Evolutionary conservation across 2,329 filamentous ascomycete species (phyloP).

Genomic region (Trichoderma endophyticum): DNA sequence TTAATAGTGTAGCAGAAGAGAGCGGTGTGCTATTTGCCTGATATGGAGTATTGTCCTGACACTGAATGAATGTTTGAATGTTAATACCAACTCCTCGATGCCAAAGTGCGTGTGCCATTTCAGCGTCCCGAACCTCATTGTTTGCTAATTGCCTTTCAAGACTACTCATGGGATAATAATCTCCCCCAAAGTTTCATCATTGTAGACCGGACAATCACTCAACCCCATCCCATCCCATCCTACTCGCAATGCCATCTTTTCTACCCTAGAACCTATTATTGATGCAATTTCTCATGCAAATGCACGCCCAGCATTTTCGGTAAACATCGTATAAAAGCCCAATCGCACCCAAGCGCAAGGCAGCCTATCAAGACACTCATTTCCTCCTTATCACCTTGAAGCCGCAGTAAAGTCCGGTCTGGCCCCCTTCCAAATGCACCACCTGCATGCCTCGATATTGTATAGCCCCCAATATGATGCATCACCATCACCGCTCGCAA

Average conservation of each 20-base stretch:
- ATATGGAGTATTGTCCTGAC: not conserved
- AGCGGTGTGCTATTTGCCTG: not conserved
- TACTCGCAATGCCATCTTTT: not conserved
- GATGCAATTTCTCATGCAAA: not conserved
- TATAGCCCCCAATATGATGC: not conserved
- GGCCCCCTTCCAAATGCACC: not conserved
- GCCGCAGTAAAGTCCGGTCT: not conserved
- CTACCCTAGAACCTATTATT: not conserved
- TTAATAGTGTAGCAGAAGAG: not conserved
- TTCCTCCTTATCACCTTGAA: not conserved
- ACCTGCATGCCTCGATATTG: not conserved
- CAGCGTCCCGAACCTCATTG: fast-evolving
- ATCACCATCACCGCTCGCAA: not conserved
- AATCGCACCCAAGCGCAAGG: not conserved
- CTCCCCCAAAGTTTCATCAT: not conserved
- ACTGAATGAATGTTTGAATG: not conserved
- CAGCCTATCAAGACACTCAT: not conserved
- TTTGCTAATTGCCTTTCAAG: not conserved
- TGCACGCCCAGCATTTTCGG: not conserved
- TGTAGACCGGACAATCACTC: not conserved
- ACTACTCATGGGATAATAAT: not conserved
- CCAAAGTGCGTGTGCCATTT: not conserved
- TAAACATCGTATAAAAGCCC: not conserved
- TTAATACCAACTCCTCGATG: not conserved
- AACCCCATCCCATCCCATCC: not conserved